A percentile compares a stretch with the other conserved stretches of the same genome.
phyloP scores from a whole-genome alignment of 2,329 filamentous ascomycete species.

The Huntiella abstrusa region DNA sequence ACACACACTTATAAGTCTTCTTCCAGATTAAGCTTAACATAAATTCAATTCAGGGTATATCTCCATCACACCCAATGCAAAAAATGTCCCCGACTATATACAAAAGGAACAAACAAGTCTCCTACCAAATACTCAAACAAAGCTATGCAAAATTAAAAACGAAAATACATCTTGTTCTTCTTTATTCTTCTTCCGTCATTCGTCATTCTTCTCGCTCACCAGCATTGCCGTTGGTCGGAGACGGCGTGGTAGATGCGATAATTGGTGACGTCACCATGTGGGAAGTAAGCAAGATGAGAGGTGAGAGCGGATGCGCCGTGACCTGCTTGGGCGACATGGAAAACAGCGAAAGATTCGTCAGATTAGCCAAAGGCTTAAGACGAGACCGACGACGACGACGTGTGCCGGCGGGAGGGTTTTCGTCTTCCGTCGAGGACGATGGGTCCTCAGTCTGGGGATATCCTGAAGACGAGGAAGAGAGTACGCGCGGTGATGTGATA shows the following conservation, averaged over 20 bases:
- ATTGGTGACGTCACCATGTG: constrained; percentile 23
- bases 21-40: too few relatives aligned
- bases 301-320: constrained; percentile 9
- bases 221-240: constrained; percentile 17
- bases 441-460: background rate
- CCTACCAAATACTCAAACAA: too few relatives aligned
- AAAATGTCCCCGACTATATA: too few relatives aligned
- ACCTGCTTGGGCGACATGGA: constrained; percentile 10
- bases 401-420: too few relatives aligned
- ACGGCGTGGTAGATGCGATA: constrained; percentile 20
- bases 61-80: too few relatives aligned
- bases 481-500: too few relatives aligned
- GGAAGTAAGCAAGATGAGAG: constrained; percentile 3
- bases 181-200: background rate
- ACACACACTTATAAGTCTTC: too few relatives aligned
- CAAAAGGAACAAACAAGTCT: too few relatives aligned
- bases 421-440: too few relatives aligned
- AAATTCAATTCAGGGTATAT: too few relatives aligned
- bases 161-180: background rate
- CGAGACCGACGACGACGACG: constrained; percentile 6
- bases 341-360: constrained; percentile 9
- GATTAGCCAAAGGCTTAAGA: constrained; percentile 3
- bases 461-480: background rate
- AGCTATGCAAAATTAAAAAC: background rate
- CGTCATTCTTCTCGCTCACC: background rate